These are phyloP conservation scores for Auricularia heimuer DNA, from an alignment of 768 basidiomycete genomes.

Conservation along the genomic window DNA sequence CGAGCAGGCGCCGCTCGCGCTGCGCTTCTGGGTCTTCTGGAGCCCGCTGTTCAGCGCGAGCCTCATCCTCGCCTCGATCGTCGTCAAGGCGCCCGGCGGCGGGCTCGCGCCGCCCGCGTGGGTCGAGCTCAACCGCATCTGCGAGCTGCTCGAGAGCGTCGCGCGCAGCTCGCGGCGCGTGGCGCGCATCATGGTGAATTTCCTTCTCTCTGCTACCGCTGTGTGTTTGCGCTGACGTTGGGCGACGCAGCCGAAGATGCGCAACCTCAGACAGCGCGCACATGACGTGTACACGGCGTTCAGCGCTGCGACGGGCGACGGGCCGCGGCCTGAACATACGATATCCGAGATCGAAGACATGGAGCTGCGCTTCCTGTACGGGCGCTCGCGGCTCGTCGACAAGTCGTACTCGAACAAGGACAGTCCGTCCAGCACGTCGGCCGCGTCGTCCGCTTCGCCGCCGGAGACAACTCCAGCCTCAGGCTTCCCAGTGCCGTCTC, in stretches of 20 bases:
- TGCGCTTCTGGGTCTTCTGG: conserved; percentile 51
- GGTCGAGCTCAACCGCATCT: background rate
- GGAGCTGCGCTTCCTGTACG: too few relatives aligned
- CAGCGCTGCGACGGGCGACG: too few relatives aligned
- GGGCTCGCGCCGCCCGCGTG: background rate
- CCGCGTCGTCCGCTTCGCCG: too few relatives aligned
- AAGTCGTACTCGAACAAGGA: too few relatives aligned
- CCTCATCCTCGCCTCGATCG: background rate
- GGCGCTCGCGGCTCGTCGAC: too few relatives aligned
- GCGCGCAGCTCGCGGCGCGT: background rate
- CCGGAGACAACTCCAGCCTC: too few relatives aligned
- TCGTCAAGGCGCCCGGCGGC: background rate
- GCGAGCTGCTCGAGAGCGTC: background rate
- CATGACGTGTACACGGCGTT: background rate
- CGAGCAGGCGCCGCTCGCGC: conserved; percentile 50
- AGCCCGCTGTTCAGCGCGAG: conserved; percentile 49
- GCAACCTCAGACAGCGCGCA: background rate
- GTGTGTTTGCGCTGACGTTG: too few relatives aligned
- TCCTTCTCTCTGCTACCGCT: too few relatives aligned
- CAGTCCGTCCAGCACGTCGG: too few relatives aligned
- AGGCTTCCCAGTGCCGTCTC: too few relatives aligned
- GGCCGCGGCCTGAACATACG: too few relatives aligned
- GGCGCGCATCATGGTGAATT: background rate
- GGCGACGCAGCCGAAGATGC: background rate
- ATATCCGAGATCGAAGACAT: too few relatives aligned